A percentile compares a stretch with the other conserved stretches of the same genome.
These are phyloP conservation scores for Cymbopogon citratus DNA, from an alignment of 176 grass and related monocot genomes.

Conservation along the genomic window DNA sequence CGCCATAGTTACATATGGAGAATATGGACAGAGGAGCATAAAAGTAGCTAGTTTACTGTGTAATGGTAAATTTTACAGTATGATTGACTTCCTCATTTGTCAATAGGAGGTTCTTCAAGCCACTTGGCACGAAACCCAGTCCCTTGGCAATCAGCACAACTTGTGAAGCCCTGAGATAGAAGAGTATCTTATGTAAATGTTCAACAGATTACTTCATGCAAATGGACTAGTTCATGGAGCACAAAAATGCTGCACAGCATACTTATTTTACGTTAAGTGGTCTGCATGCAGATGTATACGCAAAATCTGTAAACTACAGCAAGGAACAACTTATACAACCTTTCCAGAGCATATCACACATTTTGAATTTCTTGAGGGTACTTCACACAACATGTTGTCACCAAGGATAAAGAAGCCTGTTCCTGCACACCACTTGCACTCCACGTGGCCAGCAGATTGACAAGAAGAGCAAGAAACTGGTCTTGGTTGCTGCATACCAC, in stretches of 20 bases:
- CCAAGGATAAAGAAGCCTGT: constrained; percentile 98
- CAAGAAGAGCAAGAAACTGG: constrained; percentile 78
- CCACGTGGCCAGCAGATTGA: constrained; percentile 64
- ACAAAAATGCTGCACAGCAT: neutral
- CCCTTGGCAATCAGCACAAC: constrained; percentile 79
- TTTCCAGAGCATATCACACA: constrained; percentile 85
- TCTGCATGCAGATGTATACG: neutral
- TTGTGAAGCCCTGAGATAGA: constrained; percentile 60
- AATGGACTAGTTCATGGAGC: constrained; percentile 1
- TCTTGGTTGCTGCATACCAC: constrained; percentile 80
- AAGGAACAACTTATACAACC: constrained; percentile 39
- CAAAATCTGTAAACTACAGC: neutral
- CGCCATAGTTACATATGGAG: neutral
- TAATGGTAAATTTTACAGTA: constrained; percentile 23
- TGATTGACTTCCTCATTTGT: constrained; percentile 35
- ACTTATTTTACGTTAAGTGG: constrained; percentile 14
- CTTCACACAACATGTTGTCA: constrained; percentile 87
- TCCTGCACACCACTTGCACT: constrained; percentile 87
- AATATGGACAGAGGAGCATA: constrained; percentile 26
- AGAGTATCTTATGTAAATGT: constrained; percentile 11
- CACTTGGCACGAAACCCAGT: constrained; percentile 96
- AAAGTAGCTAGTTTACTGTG: constrained; percentile 13
- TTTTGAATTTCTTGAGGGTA: constrained; percentile 78
- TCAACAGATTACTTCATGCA: neutral
- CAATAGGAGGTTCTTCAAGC: constrained; percentile 60